A percentile compares a stretch with the other conserved stretches of the same genome.
These are phyloP conservation scores for Trametes elegans DNA, from an alignment of 768 basidiomycete species.

Conservation along the genomic window DNA sequence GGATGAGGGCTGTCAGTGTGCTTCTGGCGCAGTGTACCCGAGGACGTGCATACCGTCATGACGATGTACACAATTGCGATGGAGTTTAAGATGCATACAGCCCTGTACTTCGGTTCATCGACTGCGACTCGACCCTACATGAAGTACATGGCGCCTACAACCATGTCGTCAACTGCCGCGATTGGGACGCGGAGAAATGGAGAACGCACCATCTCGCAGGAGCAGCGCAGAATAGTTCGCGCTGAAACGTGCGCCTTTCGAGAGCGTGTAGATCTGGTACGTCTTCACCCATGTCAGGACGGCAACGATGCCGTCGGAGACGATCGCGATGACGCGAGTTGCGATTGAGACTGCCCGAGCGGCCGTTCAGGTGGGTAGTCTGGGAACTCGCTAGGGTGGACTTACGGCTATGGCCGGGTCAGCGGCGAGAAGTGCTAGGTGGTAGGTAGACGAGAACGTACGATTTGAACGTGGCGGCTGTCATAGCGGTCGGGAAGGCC, in stretches of 20 bases:
- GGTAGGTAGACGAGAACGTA: not conserved
- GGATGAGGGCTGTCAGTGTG: not conserved
- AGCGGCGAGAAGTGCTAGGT: not conserved
- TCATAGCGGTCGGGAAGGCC: constrained; percentile 5
- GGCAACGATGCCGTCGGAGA: constrained; percentile 18
- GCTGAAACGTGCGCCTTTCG: not conserved
- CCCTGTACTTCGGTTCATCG: not conserved
- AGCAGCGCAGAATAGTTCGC: constrained; percentile 5
- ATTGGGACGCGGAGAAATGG: not conserved
- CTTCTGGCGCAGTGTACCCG: too few relatives aligned
- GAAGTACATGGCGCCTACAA: constrained; percentile 13
- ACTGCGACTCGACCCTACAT: not conserved
- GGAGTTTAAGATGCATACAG: constrained; percentile 8
- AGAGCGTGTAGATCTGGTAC: constrained; percentile 1
- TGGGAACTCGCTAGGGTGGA: not conserved
- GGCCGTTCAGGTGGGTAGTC: too few relatives aligned
- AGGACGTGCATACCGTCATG: constrained; percentile 1
- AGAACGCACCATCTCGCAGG: constrained; percentile 10
- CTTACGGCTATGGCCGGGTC: not conserved
- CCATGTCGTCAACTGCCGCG: not conserved
- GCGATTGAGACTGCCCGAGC: constrained; percentile 14
- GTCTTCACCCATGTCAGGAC: constrained; percentile 19
- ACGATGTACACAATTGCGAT: constrained; percentile 9
- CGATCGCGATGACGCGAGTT: constrained; percentile 12
- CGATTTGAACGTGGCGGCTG: not conserved